Base-by-base conservation (phyloP, 1,284 basidiomycete species). In the Pseudozyma pruni region DNA sequence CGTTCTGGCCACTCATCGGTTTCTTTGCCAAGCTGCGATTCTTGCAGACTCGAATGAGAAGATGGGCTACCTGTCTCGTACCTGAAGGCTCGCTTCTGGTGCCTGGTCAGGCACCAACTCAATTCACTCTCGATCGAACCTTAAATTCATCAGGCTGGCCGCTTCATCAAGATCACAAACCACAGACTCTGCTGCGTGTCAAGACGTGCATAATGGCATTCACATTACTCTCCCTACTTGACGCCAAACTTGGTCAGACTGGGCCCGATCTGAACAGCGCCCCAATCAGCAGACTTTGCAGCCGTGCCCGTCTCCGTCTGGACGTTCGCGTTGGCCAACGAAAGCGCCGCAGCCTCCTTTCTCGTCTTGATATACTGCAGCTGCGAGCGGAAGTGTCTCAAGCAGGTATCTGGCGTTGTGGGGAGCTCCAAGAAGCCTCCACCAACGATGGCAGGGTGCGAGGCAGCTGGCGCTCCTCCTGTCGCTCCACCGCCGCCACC, bases 321-420 rank as follows among this genome's bases (percentile, higher is more conserved):
- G n/a, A 52, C 54, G 27, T 64, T 54, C 9, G 52, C 62, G 33
- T 61, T 66, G 8, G 51, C 57, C 8, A 50, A 25, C 27, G 55
- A 43, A 2, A 66, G 45, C 14, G 49, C 49, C 8, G 73, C 74
- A 4, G 69, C 73, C 40, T 81, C 86, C 84, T 94, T 94, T 83
- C 89, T 87, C 39, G 86, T 84, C 75, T 90, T 89, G 60, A 98
- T 94, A 83, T 94, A 91, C 31, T 85, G 82, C 47, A 98, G 84
- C 17, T 93, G 93, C 83, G 94, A 94, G 53, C 89, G 87, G 86
- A 98, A 98, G 84, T 98, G 95, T 57, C 91, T 86, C 1, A 87
- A 86, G 70, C 96, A 94, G 88, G 93, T 92, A 42, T 97, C 94
- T 8, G 92, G 91, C 4, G 91, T 90, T 72, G 93, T 90, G 0